A percentile compares a stretch with the other conserved stretches of the same genome.
These are phyloP conservation scores for Agrostemma githago DNA, from an alignment of 148 eudicot species.

Conservation along the genomic window DNA sequence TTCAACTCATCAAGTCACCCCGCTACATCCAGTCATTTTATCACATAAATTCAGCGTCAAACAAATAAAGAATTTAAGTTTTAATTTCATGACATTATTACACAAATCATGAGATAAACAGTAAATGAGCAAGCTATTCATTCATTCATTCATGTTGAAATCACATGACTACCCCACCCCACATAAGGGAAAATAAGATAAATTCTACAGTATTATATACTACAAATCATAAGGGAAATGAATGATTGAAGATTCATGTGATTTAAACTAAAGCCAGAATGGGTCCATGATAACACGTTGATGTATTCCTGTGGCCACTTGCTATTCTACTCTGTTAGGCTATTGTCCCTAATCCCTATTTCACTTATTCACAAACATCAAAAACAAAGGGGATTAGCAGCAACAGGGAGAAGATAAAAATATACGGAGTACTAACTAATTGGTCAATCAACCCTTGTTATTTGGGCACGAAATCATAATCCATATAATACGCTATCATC, in stretches of 20 bases:
- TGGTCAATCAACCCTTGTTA: not conserved
- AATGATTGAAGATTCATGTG: constrained; percentile 8
- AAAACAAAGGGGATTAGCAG: not conserved
- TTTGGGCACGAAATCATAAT: no score
- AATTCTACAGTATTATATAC: not conserved
- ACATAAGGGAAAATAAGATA: constrained; percentile 1
- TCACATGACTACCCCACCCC: constrained; percentile 11
- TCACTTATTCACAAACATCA: no score
- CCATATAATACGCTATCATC: no score
- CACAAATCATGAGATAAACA: not conserved
- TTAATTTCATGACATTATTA: not conserved
- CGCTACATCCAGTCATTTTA: not conserved
- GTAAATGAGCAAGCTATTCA: constrained; percentile 1
- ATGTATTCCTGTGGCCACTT: not conserved
- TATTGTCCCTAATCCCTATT: not conserved
- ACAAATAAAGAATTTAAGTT: not conserved
- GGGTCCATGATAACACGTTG: constrained; percentile 15
- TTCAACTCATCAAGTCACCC: not conserved
- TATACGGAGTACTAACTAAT: not conserved
- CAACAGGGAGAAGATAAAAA: not conserved
- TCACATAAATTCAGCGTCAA: not conserved
- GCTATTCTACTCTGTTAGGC: not conserved
- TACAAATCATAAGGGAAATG: constrained; percentile 2
- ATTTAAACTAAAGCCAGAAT: not conserved
- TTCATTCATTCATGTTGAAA: not conserved